Evolutionary conservation across 2,329 filamentous ascomycete species (phyloP), one percentile per base, ranked within the genome.

Genomic region (Epichloe sibirici): DNA sequence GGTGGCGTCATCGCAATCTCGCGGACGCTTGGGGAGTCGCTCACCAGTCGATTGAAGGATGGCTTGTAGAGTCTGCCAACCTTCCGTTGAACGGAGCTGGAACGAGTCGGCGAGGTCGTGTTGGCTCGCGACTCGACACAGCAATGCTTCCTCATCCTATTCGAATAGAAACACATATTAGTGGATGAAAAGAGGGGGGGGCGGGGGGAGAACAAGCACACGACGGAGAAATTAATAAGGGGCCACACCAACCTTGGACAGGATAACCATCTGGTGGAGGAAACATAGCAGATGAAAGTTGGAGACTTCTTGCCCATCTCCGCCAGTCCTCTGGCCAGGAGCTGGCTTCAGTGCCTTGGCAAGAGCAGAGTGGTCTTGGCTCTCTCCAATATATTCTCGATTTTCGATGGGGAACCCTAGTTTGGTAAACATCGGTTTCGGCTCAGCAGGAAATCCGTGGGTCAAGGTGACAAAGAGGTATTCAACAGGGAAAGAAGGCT

Each of bases 41-140:
- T 95, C 90, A 95, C 90, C 89, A 79, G 88, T 90, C 82, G 90
- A 87, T 83, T 93, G 83, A 73, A 97, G 81, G 68, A 98, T 95
- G 69, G 87, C 85, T 71, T 91, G 79, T 65, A 98, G 78, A 55
- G 89, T 97, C 69, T 90, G 87, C 93, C 93, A 98, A 64, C 93
- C 93, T 65, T 85, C 79, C 62, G 86, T 90, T 62, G 89, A 85
- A 70, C 90, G 82, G 61, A 98, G 79, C 66, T 93, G 85, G 65
- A 89, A 83, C 55, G 84, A 85, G 61, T 94, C 87, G 56, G 85
- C 81, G 53, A 88, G 78, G 68, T 95, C 87, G 65, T 91, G 87
- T 55, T 81, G 81, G 44, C 83, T 86, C 25, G 90, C 91, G 51
- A 94, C 86, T 61, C 84, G 86, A 73, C 88, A 94, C 52, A 97